Evolutionary conservation across 495 filamentous ascomycete species (phyloP), one percentile per base, ranked within the genome.

Genomic region (Apodospora peruviana): DNA sequence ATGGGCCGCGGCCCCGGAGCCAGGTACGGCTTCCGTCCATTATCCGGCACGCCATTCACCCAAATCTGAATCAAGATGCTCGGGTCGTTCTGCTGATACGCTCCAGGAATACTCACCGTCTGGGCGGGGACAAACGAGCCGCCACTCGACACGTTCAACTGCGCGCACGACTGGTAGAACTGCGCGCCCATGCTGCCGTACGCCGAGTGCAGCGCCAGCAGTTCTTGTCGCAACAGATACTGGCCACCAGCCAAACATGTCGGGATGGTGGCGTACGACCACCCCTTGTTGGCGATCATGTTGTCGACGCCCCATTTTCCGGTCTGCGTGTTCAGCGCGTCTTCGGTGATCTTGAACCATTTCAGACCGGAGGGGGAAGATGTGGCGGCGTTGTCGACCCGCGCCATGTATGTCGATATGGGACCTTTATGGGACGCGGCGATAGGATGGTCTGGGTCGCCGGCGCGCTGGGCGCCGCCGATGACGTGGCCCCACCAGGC

Each of bases 261-360:
- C 14, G 48, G 48, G 48, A 51, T 51, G 16, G 18, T 50, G 23
- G 47, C 29, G 47, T 50, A 50, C 38, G 47, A 32, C 47, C 47
- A 50, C 4, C 47, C 47, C 38, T 50, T 50, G 47, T 50, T 50
- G 24, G 47, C 47, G 24, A 53, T 48, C 50, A 53, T 47, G 45
- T 53, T 38, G 27, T 53, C 50, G n/a, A 53, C 50, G 44, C 25
- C 50, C 50, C 50, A 53, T 22, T 39, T 36, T 9, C 39, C 29
- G 14, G 23, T 34, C 1, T 3, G 8, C 34, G 47, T 22, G 40
- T 50, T 35, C 22, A 50, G 23, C 1, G 24, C 14, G 16, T 50
- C 47, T 12, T 50, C 47, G 24, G 14, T 16, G 47, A 50, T 43
- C 40, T 50, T 50, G 38, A 50, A 50, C 47, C 47, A 50, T 39